Base-by-base conservation (phyloP, 2,329 filamentous ascomycete species). In the Cladosporium oxysporum region DNA sequence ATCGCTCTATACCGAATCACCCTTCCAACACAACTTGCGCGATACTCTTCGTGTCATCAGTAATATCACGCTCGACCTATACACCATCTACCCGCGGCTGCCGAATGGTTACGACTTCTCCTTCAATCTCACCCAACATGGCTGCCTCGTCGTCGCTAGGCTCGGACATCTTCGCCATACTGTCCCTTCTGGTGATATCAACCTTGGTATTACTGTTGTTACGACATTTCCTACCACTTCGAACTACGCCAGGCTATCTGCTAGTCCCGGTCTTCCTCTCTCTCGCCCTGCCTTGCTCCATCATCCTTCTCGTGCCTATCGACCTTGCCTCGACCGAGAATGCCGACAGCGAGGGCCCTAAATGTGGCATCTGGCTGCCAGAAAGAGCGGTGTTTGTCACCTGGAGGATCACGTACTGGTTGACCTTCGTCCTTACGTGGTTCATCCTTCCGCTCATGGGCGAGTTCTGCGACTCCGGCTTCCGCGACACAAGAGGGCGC, bases 381-480 rank as follows among this genome's bases (percentile, higher is more conserved):
- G 84, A 90, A 70, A 83, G 88, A 59, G 85, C 93, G 31, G 83
- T 97, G 58, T 83, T 96, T 74, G 92, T 97, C 28, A 90, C 90
- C 66, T 99, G 95, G 95, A 87, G 94, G 75, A 94, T 99, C 70
- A 90, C 91, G 23, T 99, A 99, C 80, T 99, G 95, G 95, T 83
- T 99, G 64, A 98, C 94, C 0, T 99, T 99, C 80, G 88, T 89
- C 60, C 81, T 99, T 74, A 98, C 94, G 65, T 99, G 95, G 95
- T 94, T 93, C 68, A 92, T 99, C 69, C 88, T 99, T 41, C 95
- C 95, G 16, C 87, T 98, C 60, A 87, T 99, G 65, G 95, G 90
- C 77, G 94, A 98, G 79, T 99, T 97, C 79, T 90, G 91, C 78
- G 95, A 98, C 78, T 91, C 94, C 31, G 95, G 95, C 63, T 96